Percentiles rank a stretch among this genome's conserved stretches.
Evolutionary conservation across 768 basidiomycete genomes (phyloP).

Genomic region (Lactarius hatsudake): DNA sequence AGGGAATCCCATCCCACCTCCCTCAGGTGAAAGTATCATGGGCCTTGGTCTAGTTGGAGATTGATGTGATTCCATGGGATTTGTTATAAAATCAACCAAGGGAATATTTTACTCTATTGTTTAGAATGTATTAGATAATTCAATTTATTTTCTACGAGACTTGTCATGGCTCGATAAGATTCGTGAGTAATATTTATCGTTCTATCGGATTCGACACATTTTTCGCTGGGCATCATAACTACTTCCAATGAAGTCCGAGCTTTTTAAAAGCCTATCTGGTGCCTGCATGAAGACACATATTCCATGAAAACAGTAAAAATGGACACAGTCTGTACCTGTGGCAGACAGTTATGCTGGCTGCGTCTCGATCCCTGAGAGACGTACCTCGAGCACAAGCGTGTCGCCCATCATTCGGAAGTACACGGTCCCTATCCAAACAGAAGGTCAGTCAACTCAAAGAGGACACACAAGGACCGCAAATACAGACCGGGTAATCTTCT

Average conservation of each 20-base stretch:
- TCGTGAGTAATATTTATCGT: too few relatives aligned
- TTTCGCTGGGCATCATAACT: neutral
- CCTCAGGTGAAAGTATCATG: too few relatives aligned
- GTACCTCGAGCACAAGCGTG: slow-evolving; percentile 22
- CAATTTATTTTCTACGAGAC: too few relatives aligned
- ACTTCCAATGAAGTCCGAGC: neutral
- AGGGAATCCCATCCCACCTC: too few relatives aligned
- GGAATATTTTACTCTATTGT: too few relatives aligned
- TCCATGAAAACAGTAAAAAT: slow-evolving; percentile 12
- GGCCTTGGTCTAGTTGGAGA: too few relatives aligned
- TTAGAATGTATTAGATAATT: too few relatives aligned
- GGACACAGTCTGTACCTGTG: slow-evolving; percentile 18
- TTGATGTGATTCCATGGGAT: too few relatives aligned
- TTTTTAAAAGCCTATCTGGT: neutral
- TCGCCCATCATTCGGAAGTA: slow-evolving; percentile 18
- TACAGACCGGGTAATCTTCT: slow-evolving; percentile 71
- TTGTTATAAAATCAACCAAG: too few relatives aligned
- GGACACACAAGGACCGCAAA: neutral
- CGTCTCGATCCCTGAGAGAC: neutral
- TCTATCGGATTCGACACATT: too few relatives aligned
- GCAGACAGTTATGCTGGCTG: neutral
- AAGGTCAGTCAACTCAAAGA: neutral
- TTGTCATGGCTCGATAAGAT: too few relatives aligned
- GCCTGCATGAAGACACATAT: slow-evolving; percentile 1
- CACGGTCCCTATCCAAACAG: slow-evolving; percentile 6